Conservation (phyloP, 129 eudicot species). For the Pittosporum tobira region DNA sequence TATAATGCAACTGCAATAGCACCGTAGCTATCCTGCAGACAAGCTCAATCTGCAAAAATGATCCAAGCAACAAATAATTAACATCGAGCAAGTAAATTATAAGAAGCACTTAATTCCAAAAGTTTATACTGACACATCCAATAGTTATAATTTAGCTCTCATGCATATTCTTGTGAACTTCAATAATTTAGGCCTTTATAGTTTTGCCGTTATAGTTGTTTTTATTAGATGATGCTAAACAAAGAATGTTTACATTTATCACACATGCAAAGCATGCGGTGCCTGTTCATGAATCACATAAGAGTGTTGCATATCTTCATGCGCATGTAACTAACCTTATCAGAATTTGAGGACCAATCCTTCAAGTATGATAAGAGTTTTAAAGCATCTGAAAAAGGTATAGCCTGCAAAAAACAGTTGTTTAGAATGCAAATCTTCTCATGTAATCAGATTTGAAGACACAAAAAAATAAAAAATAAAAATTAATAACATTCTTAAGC, state of each 20-base stretch:
- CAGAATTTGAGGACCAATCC: conserved; percentile 59
- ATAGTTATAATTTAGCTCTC: neutral
- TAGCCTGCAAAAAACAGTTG: conserved; percentile 47
- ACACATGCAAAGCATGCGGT: too few species aligned
- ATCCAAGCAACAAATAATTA: conserved; percentile 3
- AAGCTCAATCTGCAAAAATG: conserved; percentile 70
- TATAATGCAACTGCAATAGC: conserved; percentile 67
- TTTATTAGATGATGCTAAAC: too few species aligned
- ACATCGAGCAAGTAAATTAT: neutral
- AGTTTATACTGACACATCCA: too few species aligned
- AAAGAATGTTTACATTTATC: too few species aligned
- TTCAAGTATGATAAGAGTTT: conserved; percentile 68
- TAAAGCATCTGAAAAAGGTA: conserved; percentile 90
- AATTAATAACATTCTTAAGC: neutral
- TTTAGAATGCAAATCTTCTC: neutral
- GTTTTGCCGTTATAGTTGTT: too few species aligned
- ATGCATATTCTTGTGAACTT: neutral
- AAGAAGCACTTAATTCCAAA: neutral
- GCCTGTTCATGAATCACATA: too few species aligned
- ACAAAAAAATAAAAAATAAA: neutral
- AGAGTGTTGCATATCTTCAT: conserved; percentile 1
- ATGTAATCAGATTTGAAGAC: too few species aligned
- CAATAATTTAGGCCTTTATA: neutral
- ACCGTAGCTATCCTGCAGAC: conserved; percentile 70
- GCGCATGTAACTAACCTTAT: conserved; percentile 48